Evolutionary conservation across 2,329 filamentous ascomycete genomes (phyloP), one percentile per base, ranked within the genome.

Genomic region (Penicillium sp.): DNA sequence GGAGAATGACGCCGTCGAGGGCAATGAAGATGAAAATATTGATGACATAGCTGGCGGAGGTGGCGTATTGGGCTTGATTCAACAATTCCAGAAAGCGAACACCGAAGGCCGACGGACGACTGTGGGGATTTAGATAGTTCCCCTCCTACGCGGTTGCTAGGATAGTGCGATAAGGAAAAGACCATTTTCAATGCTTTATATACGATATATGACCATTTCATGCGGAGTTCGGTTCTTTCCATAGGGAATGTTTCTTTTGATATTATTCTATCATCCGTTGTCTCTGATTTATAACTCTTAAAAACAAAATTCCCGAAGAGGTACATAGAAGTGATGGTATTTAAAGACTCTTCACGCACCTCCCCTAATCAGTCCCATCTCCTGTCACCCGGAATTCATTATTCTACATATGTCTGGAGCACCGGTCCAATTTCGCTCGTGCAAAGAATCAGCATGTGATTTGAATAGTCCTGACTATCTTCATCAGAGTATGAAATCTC

Each of bases 1-100:
- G 54, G 61, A 53, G 18, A 63, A 71, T 36, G 66, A 76, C 9
- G 69, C 67, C 3, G 72, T 76, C 19, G 77, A 75, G 19, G 76
- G 71, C 3, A 80, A 80, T 4, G 78, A 78, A 14, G 74, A 72
- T 8, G 78, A 79, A 29, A 76, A 78, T 47, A 76, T 80, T 7
- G 76, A 79, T 16, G 74, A 70, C 8, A 68, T 77, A 29, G 71
- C 70, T 27, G 75, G 74, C 0, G 79, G 79, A 4, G 79, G 77
- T 2, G 85, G 85, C 2, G 85, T 88, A 5, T 70, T 89, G 54
- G 85, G 85, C 8, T 69, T 89, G 61, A 76, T 89, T 53, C 83
- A 86, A 67, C 84, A 89, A 64, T 88, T 88, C 63, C 83, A 85
- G 58, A 84, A 83, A 70, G 84, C 82, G 35, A 72, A 70, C 44